These are phyloP conservation scores for Coprinopsis sp. DNA, from an alignment of 768 basidiomycete genomes.

Conservation along the genomic window DNA sequence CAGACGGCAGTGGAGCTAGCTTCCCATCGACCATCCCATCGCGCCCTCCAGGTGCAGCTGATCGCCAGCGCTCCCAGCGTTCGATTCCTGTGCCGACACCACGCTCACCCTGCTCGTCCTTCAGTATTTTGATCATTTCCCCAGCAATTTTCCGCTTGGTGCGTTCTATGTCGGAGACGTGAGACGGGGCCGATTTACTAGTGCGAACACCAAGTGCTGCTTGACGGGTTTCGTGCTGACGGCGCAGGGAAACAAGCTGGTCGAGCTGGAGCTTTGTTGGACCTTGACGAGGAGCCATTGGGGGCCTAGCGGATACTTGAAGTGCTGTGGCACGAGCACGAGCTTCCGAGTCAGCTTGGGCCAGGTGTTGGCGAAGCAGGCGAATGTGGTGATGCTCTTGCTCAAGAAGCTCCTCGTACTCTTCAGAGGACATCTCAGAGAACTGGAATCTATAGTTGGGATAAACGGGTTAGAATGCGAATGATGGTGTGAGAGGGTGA, in stretches of 20 bases:
- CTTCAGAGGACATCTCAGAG: background rate
- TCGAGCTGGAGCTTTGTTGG: too few relatives aligned
- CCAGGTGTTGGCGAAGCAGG: background rate
- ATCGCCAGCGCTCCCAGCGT: slow-evolving; percentile 5
- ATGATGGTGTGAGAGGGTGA: background rate
- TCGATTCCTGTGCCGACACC: slow-evolving; percentile 11
- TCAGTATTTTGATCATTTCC: slow-evolving; percentile 8
- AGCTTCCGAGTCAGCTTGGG: too few relatives aligned
- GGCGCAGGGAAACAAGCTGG: too few relatives aligned
- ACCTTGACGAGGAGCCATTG: slow-evolving; percentile 7
- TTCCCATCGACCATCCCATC: slow-evolving; percentile 6
- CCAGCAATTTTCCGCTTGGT: background rate
- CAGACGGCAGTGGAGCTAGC: background rate
- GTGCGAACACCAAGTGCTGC: slow-evolving; percentile 12
- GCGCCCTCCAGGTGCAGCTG: slow-evolving; percentile 9
- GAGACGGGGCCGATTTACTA: background rate
- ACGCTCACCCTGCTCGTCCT: slow-evolving; percentile 9
- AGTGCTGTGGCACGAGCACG: too few relatives aligned
- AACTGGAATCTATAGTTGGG: slow-evolving; percentile 2
- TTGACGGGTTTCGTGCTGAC: slow-evolving; percentile 20
- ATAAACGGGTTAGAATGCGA: background rate
- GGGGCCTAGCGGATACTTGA: slow-evolving; percentile 4
- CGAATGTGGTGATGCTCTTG: slow-evolving; percentile 2
- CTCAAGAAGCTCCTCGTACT: background rate
- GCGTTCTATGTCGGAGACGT: slow-evolving; percentile 2